Evolutionary conservation across 129 eudicot species (phyloP).

Genomic region (Rutidosis leptorrhynchoides): DNA sequence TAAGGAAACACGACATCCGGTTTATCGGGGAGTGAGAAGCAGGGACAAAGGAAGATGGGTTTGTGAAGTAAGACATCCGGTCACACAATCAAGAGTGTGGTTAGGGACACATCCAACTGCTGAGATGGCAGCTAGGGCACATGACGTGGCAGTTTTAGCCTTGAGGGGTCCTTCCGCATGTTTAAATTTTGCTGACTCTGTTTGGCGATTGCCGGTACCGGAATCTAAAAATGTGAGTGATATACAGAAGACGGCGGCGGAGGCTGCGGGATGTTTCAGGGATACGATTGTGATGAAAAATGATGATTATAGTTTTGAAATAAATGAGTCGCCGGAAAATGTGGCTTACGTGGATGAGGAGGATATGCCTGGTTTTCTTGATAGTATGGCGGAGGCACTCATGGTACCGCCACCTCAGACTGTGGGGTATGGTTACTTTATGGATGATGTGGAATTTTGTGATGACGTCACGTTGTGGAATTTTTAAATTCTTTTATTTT

Average conservation of each 20-base stretch:
- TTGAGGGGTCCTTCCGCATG: constrained; percentile 55
- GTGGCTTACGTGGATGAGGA: constrained; percentile 49
- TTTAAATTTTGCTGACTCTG: constrained; percentile 68
- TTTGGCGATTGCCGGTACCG: constrained; percentile 68
- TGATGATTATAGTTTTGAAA: not conserved
- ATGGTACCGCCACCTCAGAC: constrained; percentile 59
- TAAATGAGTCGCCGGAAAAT: constrained; percentile 22
- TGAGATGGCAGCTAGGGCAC: constrained; percentile 49
- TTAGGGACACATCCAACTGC: constrained; percentile 38
- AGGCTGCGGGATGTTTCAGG: constrained; percentile 53
- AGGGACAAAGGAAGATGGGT: constrained; percentile 46
- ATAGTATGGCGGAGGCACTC: constrained; percentile 60
- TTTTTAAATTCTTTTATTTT: too few species aligned
- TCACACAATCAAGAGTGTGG: constrained; percentile 41
- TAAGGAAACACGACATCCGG: constrained; percentile 53
- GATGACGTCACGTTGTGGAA: constrained; percentile 51
- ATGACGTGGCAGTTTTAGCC: constrained; percentile 40
- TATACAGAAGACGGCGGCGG: constrained; percentile 60
- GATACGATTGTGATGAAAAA: not conserved
- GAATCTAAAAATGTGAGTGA: constrained; percentile 43
- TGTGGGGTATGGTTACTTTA: constrained; percentile 3
- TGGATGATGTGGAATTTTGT: constrained; percentile 32
- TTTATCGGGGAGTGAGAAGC: constrained; percentile 39
- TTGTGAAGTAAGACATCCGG: constrained; percentile 40
- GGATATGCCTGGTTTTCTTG: constrained; percentile 43